Percentiles rank a stretch among this genome's conserved stretches.
These are phyloP conservation scores for Saraca asoca DNA, from an alignment of 331 rosid species.

Conservation along the genomic window DNA sequence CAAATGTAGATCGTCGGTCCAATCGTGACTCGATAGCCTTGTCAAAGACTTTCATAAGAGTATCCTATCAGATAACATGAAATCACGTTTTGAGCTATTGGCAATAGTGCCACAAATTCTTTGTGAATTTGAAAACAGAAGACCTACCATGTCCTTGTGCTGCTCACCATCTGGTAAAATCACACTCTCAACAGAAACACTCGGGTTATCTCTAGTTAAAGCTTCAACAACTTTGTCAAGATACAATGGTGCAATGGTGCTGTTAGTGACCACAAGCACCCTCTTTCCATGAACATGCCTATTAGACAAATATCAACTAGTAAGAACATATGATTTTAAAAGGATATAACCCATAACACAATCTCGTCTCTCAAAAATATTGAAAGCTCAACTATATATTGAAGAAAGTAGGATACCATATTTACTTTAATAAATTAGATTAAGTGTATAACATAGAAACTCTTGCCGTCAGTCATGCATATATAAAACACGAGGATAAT, in stretches of 20 bases:
- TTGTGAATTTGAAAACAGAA: conserved; percentile 20
- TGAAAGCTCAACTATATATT: too few relatives aligned
- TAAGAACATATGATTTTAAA: conserved; percentile 23
- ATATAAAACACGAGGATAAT: too few relatives aligned
- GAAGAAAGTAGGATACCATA: too few relatives aligned
- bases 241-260: conserved; percentile 76
- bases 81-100: conserved; percentile 27
- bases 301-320: conserved; percentile 27
- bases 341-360: background rate
- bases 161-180: conserved; percentile 89
- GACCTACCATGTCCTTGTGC: conserved; percentile 84
- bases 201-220: conserved; percentile 77
- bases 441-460: too few relatives aligned
- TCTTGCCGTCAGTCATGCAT: too few relatives aligned
- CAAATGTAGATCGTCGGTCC: conserved; percentile 84
- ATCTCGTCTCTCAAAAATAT: too few relatives aligned
- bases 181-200: conserved; percentile 73
- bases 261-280: conserved; percentile 91
- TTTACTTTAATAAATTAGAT: too few relatives aligned
- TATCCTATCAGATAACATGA: conserved; percentile 60
- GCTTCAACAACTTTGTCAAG: conserved; percentile 78
- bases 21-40: conserved; percentile 85
- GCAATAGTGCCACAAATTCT: background rate
- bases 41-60: conserved; percentile 93
- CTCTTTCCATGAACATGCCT: conserved; percentile 97